Conservation (phyloP, 108 stramenopile genomes). For the Nannochloropsis salina region DNA sequence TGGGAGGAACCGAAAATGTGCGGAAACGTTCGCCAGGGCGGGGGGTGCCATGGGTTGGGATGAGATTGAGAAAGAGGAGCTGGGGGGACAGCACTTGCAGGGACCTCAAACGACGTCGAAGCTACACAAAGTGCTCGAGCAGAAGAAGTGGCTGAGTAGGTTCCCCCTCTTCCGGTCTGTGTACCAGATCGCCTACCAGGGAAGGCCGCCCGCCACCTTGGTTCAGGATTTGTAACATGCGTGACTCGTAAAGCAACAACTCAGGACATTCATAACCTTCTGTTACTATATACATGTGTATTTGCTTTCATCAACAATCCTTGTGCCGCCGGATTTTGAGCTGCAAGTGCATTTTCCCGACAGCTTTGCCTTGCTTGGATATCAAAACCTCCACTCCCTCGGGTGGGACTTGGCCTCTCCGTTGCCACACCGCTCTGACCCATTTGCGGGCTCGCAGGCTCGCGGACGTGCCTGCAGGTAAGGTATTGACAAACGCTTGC, state of each 20-base stretch:
- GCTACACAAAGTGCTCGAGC: slow-evolving; percentile 65
- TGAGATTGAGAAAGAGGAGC: slow-evolving; percentile 43
- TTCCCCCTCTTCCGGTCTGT: slow-evolving; percentile 83
- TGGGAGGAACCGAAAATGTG: slow-evolving; percentile 86
- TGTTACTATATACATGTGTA: not conserved
- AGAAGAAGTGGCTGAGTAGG: slow-evolving; percentile 51
- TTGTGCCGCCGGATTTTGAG: not conserved
- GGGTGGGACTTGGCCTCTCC: not conserved
- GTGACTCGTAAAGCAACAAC: not conserved
- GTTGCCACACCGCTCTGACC: not conserved
- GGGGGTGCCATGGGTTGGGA: slow-evolving; percentile 30
- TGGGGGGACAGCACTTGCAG: slow-evolving; percentile 89
- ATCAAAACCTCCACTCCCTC: not conserved
- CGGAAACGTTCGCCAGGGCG: slow-evolving; percentile 71
- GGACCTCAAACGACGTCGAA: slow-evolving; percentile 75
- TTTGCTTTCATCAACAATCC: not conserved
- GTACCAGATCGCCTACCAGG: slow-evolving; percentile 71
- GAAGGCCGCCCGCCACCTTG: slow-evolving; percentile 58
- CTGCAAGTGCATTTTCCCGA: not conserved
- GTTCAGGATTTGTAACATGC: slow-evolving; percentile 60
- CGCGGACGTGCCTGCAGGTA: no score
- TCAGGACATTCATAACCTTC: not conserved
- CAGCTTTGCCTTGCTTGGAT: not conserved
- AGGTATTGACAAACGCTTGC: not conserved
- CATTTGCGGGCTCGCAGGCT: not conserved